Evolutionary conservation across 371 early-diverging fungal species (phyloP), one percentile per base, ranked within the genome.

Genomic region (Mucor mucedo): DNA sequence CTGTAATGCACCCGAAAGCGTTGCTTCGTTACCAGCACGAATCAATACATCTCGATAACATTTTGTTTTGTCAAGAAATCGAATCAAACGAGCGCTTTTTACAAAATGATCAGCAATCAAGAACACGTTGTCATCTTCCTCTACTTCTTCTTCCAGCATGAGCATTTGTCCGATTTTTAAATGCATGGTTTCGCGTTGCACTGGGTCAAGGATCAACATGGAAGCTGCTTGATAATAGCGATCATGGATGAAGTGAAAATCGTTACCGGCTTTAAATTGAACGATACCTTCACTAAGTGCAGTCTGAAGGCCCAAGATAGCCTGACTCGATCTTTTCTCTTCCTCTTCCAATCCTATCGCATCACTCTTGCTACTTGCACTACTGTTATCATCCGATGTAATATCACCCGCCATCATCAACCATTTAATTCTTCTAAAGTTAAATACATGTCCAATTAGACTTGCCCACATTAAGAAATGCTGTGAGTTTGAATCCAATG

Each of bases 391-490:
- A 40, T 63, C 56, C 3, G 55, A 49, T 0, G 56, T 49, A n/a
- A 63, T 30, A 28, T 70, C 70, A 8, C 60, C 66, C 0, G 74
- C 54, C 61, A 73, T 67, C 73, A 78, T 73, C 13, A 78, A 49
- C 69, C 73, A 71, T 30, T 78, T 75, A 21, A 78, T 70, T 39
- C 73, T 72, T 16, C 68, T 50, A 62, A 78, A 78, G 30, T 75
- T 70, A 58, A 78, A 78, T 0, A 63, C 60, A 21, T 65, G 75
- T 2, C 78, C 78, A 0, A 78, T 66, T 16, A 78, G 52, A 60
- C 78, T 78, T n/a, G 78, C 78, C 78, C 78, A 78, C 73, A 73
- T 78, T 1, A 75, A 49, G 44, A 78, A 75, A 2, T 60, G 39
- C 42, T 78, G 78, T 1, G 78, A 63, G 21, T 52, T 44, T 10